Evolutionary conservation across 2,329 filamentous ascomycete genomes (phyloP), one percentile per base, ranked within the genome.

Genomic region (Fusarium drepaniforme): DNA sequence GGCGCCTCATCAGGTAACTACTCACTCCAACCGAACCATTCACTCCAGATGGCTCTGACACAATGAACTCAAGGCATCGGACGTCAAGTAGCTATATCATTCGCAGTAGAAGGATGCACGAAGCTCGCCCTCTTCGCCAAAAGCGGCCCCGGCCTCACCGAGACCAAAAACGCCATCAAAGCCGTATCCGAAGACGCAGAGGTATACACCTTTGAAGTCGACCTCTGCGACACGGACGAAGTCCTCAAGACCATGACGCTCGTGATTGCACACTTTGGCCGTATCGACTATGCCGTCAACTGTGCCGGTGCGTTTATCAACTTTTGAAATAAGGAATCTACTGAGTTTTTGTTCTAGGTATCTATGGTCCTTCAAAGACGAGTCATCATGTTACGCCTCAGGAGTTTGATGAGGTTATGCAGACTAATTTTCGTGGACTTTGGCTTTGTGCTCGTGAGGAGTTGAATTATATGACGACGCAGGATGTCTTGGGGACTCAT

Each of bases 231-330:
- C 16, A 82, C 83, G 33, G 74, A 77, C 1, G 77, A 84, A 6
- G 79, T 87, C 11, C 69, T 81, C 6, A 63, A 63, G 5, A 79
- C 83, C 12, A 77, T 87, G 61, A 78, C 79, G 5, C 64, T 73
- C 60, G 78, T 80, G 4, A 79, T 85, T 5, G 68, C 75, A 2
- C 72, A 77, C 16, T 86, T 84, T 64, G 83, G 83, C 0, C 79
- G 85, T 6, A 81, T 88, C 18, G 85, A 88, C 77, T 88, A 88
- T 76, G 84, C 83, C 21, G 82, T 86, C 40, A 87, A 88, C 76
- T 83, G 81, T 67, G 86, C 85, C 28, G 85, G 82, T 83, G 58
- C 40, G 70, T 70, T 13, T 5, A 13, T 16, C 23, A 2, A 18
- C 9, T 4, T 44, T n/a, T 13, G 12, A n/a, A 23, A 6, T 30